Conservation (phyloP, 2,329 filamentous ascomycete genomes). For the Truncatella angustata region DNA sequence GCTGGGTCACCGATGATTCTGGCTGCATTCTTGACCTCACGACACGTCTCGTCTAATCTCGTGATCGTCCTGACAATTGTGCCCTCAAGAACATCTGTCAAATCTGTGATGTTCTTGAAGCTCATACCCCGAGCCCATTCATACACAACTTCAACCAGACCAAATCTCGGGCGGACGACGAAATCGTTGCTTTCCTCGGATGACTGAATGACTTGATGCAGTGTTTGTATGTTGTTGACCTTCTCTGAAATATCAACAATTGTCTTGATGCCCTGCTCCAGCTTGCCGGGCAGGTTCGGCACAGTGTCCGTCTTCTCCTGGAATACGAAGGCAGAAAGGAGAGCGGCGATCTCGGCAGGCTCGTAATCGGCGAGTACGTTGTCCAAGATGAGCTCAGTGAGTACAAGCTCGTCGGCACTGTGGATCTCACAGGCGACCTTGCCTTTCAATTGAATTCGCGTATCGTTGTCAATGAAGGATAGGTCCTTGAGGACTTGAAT, state of each 20-base stretch:
- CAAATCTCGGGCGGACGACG: constrained; percentile 81
- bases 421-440: constrained; percentile 99
- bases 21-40: constrained; percentile 96
- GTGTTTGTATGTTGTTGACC: constrained; percentile 84
- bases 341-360: constrained; percentile 91
- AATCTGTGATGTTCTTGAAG: constrained; percentile 93
- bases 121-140: constrained; percentile 98
- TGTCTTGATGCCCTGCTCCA: constrained; percentile 79
- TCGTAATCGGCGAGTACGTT: constrained; percentile 95
- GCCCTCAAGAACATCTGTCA: constrained; percentile 95
- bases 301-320: constrained; percentile 89
- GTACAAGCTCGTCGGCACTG: constrained; percentile 91
- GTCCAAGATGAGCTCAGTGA: constrained; percentile 94
- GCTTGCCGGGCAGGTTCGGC: constrained; percentile 75
- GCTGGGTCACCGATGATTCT: constrained; percentile 92
- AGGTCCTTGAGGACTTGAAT: constrained; percentile 90
- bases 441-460: constrained; percentile 90
- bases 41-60: constrained; percentile 88
- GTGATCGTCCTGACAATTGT: constrained; percentile 97
- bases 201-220: constrained; percentile 88
- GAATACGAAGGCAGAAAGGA: constrained; percentile 94
- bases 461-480: constrained; percentile 83
- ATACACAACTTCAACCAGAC: constrained; percentile 95
- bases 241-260: constrained; percentile 91
- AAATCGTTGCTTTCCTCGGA: constrained; percentile 93